phyloP scores from a whole-genome alignment of 2,329 filamentous ascomycete genomes.

The Tolypocladium guangdongense region DNA sequence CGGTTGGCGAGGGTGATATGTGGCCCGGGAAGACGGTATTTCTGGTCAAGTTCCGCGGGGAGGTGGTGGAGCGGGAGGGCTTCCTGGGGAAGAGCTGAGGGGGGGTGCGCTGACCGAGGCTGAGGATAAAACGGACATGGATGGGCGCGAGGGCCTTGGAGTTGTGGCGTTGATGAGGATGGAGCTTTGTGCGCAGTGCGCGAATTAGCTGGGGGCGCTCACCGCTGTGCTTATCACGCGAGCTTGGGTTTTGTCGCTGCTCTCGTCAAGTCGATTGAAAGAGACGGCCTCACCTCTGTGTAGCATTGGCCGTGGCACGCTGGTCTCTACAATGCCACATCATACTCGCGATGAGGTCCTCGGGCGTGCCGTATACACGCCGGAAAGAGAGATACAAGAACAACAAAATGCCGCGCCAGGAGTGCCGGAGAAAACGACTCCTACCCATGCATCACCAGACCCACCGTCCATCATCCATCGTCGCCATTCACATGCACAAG shows the following conservation, averaged over 20 bases:
- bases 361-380: neutral
- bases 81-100: conserved; percentile 53
- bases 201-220: neutral
- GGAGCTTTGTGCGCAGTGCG: neutral
- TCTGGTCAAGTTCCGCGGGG: conserved; percentile 81
- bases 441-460: neutral
- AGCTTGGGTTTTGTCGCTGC: neutral
- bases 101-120: neutral
- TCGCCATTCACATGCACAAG: neutral
- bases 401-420: neutral
- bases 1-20: conserved; percentile 63
- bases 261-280: neutral
- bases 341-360: neutral
- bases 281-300: neutral
- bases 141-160: neutral
- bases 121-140: neutral
- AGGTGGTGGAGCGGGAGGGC: conserved; percentile 84
- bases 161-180: neutral
- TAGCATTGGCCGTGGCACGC: neutral
- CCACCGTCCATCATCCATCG: neutral
- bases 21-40: conserved; percentile 97
- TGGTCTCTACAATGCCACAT: neutral
- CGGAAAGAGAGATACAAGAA: neutral
- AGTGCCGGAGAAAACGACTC: neutral
- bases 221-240: neutral